Conservation (phyloP, 176 grass and related monocot species). For the Pharus latifolius region DNA sequence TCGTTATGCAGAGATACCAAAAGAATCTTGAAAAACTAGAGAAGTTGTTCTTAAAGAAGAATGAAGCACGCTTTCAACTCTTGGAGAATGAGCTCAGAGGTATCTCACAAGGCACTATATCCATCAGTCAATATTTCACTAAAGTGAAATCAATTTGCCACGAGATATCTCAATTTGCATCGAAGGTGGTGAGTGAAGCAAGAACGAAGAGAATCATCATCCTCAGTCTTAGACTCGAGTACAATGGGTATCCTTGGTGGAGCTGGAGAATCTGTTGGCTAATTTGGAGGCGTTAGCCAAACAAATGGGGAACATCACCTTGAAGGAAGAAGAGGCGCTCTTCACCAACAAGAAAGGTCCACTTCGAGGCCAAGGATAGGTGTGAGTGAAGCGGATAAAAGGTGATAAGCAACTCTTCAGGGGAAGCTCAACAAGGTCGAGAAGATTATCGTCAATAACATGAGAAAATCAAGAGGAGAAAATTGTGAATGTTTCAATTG, state of each 20-base stretch:
- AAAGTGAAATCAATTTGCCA: neutral
- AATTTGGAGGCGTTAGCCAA: neutral
- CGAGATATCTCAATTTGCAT: neutral
- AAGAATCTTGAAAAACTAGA: neutral
- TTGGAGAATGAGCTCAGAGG: neutral
- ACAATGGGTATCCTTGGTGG: neutral
- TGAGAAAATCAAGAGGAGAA: too few species aligned
- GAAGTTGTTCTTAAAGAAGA: neutral
- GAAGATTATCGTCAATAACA: too few species aligned
- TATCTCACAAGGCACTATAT: neutral
- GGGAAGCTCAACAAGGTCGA: too few species aligned
- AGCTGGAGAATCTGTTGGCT: slow-evolving; percentile 14
- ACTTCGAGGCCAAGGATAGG: too few species aligned
- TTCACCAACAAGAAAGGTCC: too few species aligned
- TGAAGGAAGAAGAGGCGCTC: too few species aligned
- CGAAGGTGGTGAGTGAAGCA: neutral
- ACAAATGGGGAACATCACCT: too few species aligned
- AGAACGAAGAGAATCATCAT: slow-evolving; percentile 3
- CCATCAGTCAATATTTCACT: slow-evolving; percentile 1
- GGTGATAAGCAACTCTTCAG: too few species aligned
- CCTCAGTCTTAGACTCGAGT: neutral
- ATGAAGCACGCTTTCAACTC: neutral
- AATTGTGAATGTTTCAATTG: too few species aligned
- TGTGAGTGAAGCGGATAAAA: too few species aligned
- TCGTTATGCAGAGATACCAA: neutral